Conservation (phyloP, 352 stramenopile species). For the Globisporangium polare region DNA sequence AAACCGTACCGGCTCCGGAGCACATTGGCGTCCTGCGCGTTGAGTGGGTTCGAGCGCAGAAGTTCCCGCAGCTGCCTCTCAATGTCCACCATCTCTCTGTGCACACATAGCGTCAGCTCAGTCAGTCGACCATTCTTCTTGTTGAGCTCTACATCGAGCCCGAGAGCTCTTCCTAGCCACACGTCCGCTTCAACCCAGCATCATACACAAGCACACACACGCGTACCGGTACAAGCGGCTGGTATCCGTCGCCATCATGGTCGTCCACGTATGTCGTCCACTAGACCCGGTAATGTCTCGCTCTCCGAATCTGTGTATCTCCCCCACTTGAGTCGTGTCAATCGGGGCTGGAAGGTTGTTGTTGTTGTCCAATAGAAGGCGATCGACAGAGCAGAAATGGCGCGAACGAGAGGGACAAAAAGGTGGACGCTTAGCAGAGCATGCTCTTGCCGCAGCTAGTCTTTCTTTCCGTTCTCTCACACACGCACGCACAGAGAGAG, state of each 20-base stretch:
- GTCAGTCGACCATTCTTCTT: not conserved
- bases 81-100: conserved; percentile 64
- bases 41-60: conserved; percentile 58
- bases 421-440: conserved; percentile 9
- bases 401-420: conserved; percentile 2
- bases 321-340: not conserved
- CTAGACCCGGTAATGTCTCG: not conserved
- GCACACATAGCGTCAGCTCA: not conserved
- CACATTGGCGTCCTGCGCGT: conserved; percentile 53
- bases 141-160: not conserved
- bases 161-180: conserved; percentile 4
- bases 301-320: not conserved
- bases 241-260: conserved; percentile 20
- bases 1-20: conserved; percentile 33
- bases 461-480: not conserved
- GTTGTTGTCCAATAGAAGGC: not conserved
- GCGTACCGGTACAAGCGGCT: conserved; percentile 37
- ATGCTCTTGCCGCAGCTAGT: conserved; percentile 5
- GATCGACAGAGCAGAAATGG: not conserved
- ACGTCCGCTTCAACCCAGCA: conserved; percentile 9
- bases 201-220: not conserved
- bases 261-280: not conserved
- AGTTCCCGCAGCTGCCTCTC: conserved; percentile 75
- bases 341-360: not conserved
- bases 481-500: not conserved